Percentiles rank a stretch among this genome's conserved stretches.
phyloP scores from a whole-genome alignment of 2,329 filamentous ascomycete species.

The Botryotinia narcissicola region DNA sequence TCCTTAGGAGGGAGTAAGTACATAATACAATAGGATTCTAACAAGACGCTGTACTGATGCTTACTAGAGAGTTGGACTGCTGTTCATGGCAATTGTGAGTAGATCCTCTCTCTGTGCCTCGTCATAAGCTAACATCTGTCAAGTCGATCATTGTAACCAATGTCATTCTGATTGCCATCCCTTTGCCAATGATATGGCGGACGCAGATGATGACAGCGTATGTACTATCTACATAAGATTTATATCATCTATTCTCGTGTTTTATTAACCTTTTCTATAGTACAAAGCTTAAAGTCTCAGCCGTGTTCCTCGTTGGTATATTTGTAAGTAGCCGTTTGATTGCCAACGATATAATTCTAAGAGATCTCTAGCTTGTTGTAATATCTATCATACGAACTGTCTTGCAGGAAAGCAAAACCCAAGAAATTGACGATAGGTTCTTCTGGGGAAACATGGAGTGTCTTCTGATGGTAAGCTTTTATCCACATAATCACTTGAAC shows the following conservation, averaged over 20 bases:
- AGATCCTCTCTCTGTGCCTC: not conserved
- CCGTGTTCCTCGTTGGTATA: constrained; percentile 24
- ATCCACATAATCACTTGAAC: not conserved
- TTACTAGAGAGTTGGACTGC: not conserved
- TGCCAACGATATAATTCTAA: not conserved
- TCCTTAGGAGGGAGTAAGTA: constrained; percentile 2
- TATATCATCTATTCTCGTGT: not conserved
- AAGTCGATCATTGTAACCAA: constrained; percentile 27
- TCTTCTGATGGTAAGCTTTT: constrained; percentile 25
- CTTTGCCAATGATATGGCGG: constrained; percentile 27
- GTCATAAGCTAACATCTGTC: not conserved
- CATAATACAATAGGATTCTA: too few relatives aligned
- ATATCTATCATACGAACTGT: constrained; percentile 17
- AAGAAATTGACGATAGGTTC: not conserved
- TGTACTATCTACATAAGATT: not conserved
- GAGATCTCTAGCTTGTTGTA: constrained; percentile 22
- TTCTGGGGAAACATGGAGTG: constrained; percentile 27
- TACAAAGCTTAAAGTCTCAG: constrained; percentile 24
- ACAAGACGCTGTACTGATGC: not conserved
- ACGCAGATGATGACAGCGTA: constrained; percentile 21
- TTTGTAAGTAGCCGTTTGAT: constrained; percentile 21
- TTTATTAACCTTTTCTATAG: not conserved
- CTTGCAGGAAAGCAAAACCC: not conserved
- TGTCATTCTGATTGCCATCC: constrained; percentile 27
- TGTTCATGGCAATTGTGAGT: constrained; percentile 8